Evolutionary conservation across 2,329 filamentous ascomycete genomes (phyloP).

Genomic region (Cordyceps javanica): DNA sequence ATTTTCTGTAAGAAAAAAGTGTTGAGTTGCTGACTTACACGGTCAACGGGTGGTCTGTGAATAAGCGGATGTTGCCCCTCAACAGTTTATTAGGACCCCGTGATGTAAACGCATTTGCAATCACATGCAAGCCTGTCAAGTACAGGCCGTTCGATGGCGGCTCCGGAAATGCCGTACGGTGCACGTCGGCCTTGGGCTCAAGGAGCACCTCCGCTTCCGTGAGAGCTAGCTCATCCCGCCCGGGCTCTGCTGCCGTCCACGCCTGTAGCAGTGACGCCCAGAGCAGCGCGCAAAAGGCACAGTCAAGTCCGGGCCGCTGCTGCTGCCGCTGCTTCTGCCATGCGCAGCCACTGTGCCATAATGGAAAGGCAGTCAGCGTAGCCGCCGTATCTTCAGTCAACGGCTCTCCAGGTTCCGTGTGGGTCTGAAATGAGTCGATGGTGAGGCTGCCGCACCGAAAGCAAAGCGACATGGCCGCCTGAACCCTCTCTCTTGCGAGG

Average conservation of each 20-base stretch:
- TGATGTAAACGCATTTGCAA: neutral
- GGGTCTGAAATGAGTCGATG: neutral
- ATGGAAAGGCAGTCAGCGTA: neutral
- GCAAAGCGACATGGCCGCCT: neutral
- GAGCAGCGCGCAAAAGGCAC: neutral
- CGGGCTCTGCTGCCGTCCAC: too few relatives aligned
- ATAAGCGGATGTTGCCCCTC: neutral
- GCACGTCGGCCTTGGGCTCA: neutral
- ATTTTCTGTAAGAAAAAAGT: neutral
- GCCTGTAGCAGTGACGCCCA: neutral
- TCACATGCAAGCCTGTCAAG: constrained; percentile 2
- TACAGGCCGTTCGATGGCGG: neutral
- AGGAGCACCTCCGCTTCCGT: neutral
- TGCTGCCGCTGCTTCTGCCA: too few relatives aligned
- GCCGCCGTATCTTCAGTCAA: neutral
- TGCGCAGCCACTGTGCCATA: neutral
- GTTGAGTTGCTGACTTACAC: neutral
- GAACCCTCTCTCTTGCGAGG: neutral
- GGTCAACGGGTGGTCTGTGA: neutral
- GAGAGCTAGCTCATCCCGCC: neutral
- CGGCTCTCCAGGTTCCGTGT: neutral
- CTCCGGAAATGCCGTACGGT: neutral
- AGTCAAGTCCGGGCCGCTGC: neutral
- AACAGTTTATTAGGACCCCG: neutral
- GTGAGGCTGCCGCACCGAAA: neutral